Conservation (phyloP, 2,329 filamentous ascomycete species). For the Karstenula rhodostoma region DNA sequence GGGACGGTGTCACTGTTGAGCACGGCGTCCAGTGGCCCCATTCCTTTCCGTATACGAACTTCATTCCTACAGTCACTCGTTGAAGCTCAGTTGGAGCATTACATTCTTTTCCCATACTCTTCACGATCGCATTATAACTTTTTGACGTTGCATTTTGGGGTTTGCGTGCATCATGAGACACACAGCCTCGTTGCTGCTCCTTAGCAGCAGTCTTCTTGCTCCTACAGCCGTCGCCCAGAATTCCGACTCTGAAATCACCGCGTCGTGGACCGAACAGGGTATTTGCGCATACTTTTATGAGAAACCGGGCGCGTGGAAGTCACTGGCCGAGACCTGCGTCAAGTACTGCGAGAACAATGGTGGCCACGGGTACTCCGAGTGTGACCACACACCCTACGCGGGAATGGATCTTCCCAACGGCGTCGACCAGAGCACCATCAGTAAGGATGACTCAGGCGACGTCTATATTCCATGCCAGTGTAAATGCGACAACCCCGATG, state of each 20-base stretch:
- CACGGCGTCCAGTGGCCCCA: constrained; percentile 3
- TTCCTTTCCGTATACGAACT: neutral
- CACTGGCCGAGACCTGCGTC: constrained; percentile 12
- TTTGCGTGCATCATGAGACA: neutral
- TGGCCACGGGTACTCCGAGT: constrained; percentile 17
- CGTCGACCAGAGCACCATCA: neutral
- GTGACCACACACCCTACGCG: constrained; percentile 10
- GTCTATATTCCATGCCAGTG: constrained; percentile 7
- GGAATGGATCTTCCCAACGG: constrained; percentile 6
- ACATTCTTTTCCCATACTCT: neutral
- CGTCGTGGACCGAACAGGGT: constrained; percentile 1
- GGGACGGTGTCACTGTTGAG: neutral
- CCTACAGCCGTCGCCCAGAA: constrained; percentile 8
- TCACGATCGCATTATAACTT: neutral
- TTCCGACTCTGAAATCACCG: constrained; percentile 2
- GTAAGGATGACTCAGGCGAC: constrained; percentile 7
- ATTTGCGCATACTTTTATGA: constrained; percentile 13
- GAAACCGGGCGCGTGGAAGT: constrained; percentile 6
- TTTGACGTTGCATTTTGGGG: neutral
- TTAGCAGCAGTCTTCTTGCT: neutral
- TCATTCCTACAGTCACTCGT: constrained; percentile 2
- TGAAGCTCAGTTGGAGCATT: constrained; percentile 3
- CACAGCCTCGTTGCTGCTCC: constrained; percentile 6
- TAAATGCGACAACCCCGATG: constrained; percentile 14
- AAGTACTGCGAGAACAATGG: constrained; percentile 17